Conservation (phyloP, 2,329 filamentous ascomycete genomes). For the Mollisiaceae sp. region DNA sequence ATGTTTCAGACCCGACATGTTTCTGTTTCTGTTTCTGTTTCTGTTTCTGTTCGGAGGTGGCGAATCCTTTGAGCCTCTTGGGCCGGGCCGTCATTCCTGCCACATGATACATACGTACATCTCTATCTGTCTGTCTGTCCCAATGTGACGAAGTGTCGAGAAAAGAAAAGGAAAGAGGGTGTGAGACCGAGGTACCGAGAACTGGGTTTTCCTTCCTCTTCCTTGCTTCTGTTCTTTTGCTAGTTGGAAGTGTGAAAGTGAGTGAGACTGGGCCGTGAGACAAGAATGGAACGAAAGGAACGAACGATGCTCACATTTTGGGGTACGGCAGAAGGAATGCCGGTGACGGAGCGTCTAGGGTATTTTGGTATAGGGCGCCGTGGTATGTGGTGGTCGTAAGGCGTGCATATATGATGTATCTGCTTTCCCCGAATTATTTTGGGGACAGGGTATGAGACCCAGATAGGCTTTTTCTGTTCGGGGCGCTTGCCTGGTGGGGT, state of each 20-base stretch:
- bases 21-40: not conserved
- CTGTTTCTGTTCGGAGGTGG: not conserved
- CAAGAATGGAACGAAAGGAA: too few relatives aligned
- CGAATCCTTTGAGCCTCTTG: not conserved
- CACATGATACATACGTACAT: too few relatives aligned
- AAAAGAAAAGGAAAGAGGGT: too few relatives aligned
- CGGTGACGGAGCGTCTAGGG: not conserved
- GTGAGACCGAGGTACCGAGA: not conserved
- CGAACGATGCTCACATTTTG: not conserved
- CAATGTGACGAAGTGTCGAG: too few relatives aligned
- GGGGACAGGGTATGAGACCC: not conserved
- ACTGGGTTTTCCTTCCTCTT: not conserved
- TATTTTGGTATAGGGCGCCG: not conserved
- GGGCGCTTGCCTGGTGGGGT: not conserved
- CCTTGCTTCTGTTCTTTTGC: not conserved
- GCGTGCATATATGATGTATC: not conserved
- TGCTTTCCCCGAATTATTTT: not conserved
- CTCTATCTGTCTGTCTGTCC: too few relatives aligned
- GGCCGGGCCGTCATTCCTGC: not conserved
- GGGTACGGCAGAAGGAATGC: not conserved
- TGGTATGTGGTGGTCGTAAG: not conserved
- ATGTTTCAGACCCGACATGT: not conserved
- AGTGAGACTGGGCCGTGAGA: not conserved
- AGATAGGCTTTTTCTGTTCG: not conserved
- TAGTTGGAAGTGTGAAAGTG: not conserved